A percentile compares a stretch with the other conserved stretches of the same genome.
Conservation (phyloP, 441 rosid genomes). For the Adansonia gregorii region DNA sequence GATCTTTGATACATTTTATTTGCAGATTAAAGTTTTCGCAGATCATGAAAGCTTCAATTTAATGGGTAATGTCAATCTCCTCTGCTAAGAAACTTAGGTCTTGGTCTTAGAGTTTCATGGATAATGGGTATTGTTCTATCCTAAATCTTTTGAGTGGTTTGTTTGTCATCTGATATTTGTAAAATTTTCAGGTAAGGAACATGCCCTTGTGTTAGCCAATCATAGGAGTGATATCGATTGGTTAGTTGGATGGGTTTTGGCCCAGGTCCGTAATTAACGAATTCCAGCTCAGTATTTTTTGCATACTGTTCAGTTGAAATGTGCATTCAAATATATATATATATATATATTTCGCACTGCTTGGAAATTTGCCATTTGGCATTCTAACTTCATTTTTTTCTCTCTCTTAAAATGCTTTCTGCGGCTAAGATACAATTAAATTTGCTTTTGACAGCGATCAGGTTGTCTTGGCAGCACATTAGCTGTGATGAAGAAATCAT, state of each 20-base stretch:
- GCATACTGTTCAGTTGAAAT: background rate
- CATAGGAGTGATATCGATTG: conserved; percentile 80
- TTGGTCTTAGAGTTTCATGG: background rate
- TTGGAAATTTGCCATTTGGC: conserved; percentile 16
- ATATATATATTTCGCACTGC: background rate
- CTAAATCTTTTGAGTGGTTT: conserved; percentile 5
- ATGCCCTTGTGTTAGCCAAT: conserved; percentile 66
- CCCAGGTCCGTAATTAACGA: conserved; percentile 48
- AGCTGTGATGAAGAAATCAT: conserved; percentile 84
- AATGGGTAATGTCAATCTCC: conserved; percentile 55
- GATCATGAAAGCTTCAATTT: conserved; percentile 57
- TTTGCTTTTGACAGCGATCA: conserved; percentile 55
- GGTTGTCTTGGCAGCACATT: conserved; percentile 77
- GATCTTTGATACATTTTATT: conserved; percentile 27
- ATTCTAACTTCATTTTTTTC: background rate
- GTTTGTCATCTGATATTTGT: conserved; percentile 24
- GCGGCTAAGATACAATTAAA: conserved; percentile 31
- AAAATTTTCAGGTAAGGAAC: conserved; percentile 64
- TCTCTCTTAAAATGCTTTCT: conserved; percentile 16
- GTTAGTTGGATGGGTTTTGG: conserved; percentile 79
- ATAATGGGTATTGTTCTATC: conserved; percentile 4
- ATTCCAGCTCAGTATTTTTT: conserved; percentile 20
- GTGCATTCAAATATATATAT: conserved; percentile 1
- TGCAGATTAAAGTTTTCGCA: conserved; percentile 57
- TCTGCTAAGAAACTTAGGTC: background rate